Base-by-base conservation (phyloP, 2,329 filamentous ascomycete genomes). In the Fusarium hainanense region DNA sequence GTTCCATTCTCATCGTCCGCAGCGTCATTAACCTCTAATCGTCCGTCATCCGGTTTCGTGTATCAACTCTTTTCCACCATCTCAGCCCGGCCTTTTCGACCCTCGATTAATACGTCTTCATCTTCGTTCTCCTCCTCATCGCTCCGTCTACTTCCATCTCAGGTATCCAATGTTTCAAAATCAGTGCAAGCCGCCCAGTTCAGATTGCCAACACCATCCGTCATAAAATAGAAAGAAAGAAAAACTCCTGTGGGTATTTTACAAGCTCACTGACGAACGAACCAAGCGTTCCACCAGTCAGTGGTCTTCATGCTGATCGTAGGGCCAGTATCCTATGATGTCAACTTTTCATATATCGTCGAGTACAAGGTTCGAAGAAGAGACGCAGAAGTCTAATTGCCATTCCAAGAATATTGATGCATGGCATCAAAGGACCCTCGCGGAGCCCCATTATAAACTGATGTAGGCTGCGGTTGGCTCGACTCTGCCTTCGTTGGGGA, bases 381-480 rank as follows among this genome's bases (percentile, higher is more conserved):
- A 40, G 46, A 56, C 51, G 50, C 54, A 37, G 27, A 67, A 43
- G 58, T 54, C 69, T 77, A 86, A 58, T 83, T 85, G 54, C 82
- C 79, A 68, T 83, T 87, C 87, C 87, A 89, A 32, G 85, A 87
- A 75, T 89, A 89, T 74, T 88, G 84, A 74, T 82, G 84, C 77
- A 87, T 80, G 50, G 79, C 80, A 57, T 84, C 83, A 61, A 85
- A 85, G 16, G 85, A 85, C 20, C 80, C 81, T 47, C 82, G 77
- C 30, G 79, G 70, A 14, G 76, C 77, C 43, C 78, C 77, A 27
- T 74, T 79, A 59, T 85, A 85, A 25, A 79, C 74, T 21, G 79
- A 76, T 6, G 81, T 79, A 16, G 83, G 79, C 13, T 82, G 79
- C 28, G 80, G 75, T 18, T 80, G 80, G 18, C 81, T 78, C 32